A percentile compares a stretch with the other conserved stretches of the same genome.
Evolutionary conservation across 208 protist genomes (phyloP).

Genomic region (Trypanosoma cruzi): DNA sequence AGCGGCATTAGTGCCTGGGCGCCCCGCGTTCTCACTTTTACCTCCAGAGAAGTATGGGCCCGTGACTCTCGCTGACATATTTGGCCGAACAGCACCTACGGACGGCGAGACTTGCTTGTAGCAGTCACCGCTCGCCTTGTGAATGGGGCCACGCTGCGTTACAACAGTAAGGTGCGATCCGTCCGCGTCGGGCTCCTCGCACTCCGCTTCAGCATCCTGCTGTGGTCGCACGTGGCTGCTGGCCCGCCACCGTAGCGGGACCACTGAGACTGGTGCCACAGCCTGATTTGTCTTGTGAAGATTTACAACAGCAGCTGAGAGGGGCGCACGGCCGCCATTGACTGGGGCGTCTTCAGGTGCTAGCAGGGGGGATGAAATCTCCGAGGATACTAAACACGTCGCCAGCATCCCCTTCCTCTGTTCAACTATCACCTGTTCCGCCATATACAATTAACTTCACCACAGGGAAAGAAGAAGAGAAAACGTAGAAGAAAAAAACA

Average conservation of each 20-base stretch:
- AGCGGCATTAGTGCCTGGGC: background rate
- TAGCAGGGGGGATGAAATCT: background rate
- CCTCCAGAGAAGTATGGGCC: background rate
- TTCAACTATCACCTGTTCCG: constrained; percentile 23
- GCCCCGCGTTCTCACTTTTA: background rate
- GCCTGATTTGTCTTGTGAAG: background rate
- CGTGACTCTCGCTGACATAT: background rate
- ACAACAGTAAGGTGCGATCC: constrained; percentile 2
- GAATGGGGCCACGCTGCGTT: constrained; percentile 24
- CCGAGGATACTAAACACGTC: background rate
- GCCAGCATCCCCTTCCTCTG: background rate
- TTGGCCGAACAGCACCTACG: background rate
- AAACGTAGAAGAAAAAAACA: constrained; percentile 5
- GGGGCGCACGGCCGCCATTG: background rate
- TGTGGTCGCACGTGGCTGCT: background rate
- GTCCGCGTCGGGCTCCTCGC: background rate
- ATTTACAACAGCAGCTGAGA: background rate
- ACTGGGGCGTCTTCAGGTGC: background rate
- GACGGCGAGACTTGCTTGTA: background rate
- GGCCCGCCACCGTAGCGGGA: constrained; percentile 10
- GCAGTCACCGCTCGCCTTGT: background rate
- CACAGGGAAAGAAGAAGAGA: background rate
- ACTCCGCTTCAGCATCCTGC: background rate
- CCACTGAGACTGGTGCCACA: constrained; percentile 11
- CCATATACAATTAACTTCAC: constrained; percentile 7